Percentiles rank a stretch among this genome's conserved stretches.
Conservation (phyloP, 768 basidiomycete species). For the Sarcomyxa edulis region DNA sequence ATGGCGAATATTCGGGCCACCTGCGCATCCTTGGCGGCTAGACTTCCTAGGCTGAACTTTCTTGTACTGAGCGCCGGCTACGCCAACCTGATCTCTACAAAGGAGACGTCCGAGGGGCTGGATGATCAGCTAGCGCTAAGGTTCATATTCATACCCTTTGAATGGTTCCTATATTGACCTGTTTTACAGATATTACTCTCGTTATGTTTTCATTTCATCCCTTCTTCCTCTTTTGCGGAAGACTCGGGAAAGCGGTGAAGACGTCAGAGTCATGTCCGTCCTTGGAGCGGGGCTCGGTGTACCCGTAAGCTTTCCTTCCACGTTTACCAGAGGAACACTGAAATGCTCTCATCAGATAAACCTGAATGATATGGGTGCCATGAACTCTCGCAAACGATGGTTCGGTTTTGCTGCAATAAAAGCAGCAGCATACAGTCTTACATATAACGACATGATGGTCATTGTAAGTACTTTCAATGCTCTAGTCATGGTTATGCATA, state of each 20-base stretch:
- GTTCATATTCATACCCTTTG: too few relatives aligned
- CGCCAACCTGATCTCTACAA: slow-evolving; percentile 28
- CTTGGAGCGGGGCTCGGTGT: slow-evolving; percentile 27
- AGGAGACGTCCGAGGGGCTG: slow-evolving; percentile 40
- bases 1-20: slow-evolving; percentile 42
- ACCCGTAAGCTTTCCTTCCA: too few relatives aligned
- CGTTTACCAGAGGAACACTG: too few relatives aligned
- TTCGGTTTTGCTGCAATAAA: too few relatives aligned
- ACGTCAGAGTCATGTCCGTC: slow-evolving; percentile 44
- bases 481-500: neutral
- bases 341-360: too few relatives aligned
- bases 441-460: slow-evolving; percentile 52
- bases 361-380: slow-evolving; percentile 45
- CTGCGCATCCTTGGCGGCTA: slow-evolving; percentile 20
- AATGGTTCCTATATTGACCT: too few relatives aligned
- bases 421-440: slow-evolving; percentile 28
- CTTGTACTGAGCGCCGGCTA: slow-evolving; percentile 43
- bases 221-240: slow-evolving; percentile 37
- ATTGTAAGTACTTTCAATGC: slow-evolving; percentile 26
- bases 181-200: slow-evolving; percentile 49
- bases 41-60: slow-evolving; percentile 45
- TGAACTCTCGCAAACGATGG: slow-evolving; percentile 40
- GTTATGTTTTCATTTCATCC: slow-evolving; percentile 45
- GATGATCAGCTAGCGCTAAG: slow-evolving; percentile 37
- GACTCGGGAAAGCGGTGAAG: slow-evolving; percentile 40